Conservation (phyloP, 208 protist species). For the Trypanosomatidae sp. region DNA sequence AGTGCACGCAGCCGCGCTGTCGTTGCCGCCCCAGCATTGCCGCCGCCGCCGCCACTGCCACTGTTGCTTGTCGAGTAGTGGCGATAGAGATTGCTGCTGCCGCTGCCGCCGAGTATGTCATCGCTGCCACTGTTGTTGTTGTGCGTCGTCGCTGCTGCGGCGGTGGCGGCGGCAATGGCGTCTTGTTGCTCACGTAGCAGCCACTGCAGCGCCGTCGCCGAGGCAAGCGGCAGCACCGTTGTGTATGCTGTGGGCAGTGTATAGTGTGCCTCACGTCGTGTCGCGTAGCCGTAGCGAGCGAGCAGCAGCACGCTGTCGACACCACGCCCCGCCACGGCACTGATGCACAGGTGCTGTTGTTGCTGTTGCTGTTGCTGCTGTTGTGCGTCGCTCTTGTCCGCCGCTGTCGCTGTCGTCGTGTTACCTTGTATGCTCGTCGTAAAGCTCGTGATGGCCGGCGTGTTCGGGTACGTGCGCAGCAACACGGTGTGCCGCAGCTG, state of each 20-base stretch:
- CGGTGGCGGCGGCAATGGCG: slow-evolving; percentile 13
- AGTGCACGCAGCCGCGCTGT: no score
- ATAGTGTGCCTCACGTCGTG: slow-evolving; percentile 27
- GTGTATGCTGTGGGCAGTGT: slow-evolving; percentile 28
- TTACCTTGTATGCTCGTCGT: background rate
- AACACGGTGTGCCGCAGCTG: slow-evolving; percentile 34
- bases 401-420: background rate
- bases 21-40: slow-evolving; percentile 2
- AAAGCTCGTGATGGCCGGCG: slow-evolving; percentile 40
- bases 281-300: slow-evolving; percentile 67
- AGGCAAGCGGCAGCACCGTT: slow-evolving; percentile 26
- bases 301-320: slow-evolving; percentile 40
- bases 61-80: background rate
- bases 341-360: slow-evolving; percentile 50
- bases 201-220: slow-evolving; percentile 25
- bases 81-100: no score
- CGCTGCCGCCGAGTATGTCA: no score
- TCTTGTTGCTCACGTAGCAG: slow-evolving; percentile 21
- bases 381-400: background rate
- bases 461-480: slow-evolving; percentile 54
- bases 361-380: slow-evolving; percentile 6
- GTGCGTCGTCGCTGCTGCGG: no score
- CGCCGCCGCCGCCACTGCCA: background rate
- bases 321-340: slow-evolving; percentile 44
- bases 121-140: no score